Evolutionary conservation across 2,329 filamentous ascomycete species (phyloP), one percentile per base, ranked within the genome.

Genomic region (Aspergillus pseudotamarii): DNA sequence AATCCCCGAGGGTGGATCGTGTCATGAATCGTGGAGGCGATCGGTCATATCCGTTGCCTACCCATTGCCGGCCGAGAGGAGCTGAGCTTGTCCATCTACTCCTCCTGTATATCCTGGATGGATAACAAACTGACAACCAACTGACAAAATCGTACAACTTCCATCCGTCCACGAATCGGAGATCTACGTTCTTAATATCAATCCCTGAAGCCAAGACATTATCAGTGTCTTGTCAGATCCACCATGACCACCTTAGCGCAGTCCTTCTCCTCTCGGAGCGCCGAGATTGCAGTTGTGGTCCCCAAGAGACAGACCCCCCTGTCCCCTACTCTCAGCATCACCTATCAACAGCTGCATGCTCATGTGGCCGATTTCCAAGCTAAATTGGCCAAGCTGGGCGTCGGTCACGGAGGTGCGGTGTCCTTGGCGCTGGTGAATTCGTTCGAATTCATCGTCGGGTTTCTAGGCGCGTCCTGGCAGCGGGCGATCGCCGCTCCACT

Each of bases 381-480:
- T 74, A 91, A 92, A 79, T 88, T 96, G 66, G 92, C 92, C 28
- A 84, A 84, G 55, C 84, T 94, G 61, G 92, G 92, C 67, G 88
- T 96, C 66, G 83, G 84, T 61, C 84, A 86, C 50, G 84, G 85
- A 68, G 86, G 89, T 16, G 89, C 91, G 54, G 91, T 96, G 58
- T 95, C 92, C 55, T 93, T 96, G 75, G 91, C 92, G 32, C 85
- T 93, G 21, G 86, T 90, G 63, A 96, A 96, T 81, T 93, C 90
- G 59, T 94, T 93, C 79, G 91, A 94, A 77, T 95, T 96, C 80
- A 91, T 96, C 74, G 88, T 95, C 61, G 89, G 92, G 2, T 96
- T 96, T 79, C 85, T 96, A 51, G 92, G 92, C n/a, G 86, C 89
- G 21, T 88, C 91, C n/a, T 93, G 90, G 88, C 92, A 95, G 81